Evolutionary conservation across 176 grass and related monocot genomes (phyloP).

Genomic region (Cenchrus americanus): DNA sequence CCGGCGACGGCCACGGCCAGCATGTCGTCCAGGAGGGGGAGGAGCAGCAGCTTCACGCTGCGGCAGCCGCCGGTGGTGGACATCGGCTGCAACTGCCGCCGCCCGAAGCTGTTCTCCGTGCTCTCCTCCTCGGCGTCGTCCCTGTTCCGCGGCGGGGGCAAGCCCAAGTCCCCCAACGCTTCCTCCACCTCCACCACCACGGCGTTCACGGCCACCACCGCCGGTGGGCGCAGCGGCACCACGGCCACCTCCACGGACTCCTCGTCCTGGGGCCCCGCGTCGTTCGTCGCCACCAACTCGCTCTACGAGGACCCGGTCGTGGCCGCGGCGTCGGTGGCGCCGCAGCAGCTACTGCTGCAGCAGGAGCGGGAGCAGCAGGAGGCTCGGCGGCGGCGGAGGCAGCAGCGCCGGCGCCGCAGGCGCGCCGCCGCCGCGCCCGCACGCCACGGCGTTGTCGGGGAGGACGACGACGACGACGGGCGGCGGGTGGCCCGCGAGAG

Average conservation of each 20-base stretch:
- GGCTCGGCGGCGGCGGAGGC: slow-evolving; percentile 43
- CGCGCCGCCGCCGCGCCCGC: background rate
- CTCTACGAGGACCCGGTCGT: slow-evolving; percentile 56
- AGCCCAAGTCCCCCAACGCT: slow-evolving; percentile 61
- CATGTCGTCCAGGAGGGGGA: slow-evolving; percentile 29
- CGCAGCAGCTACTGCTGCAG: background rate
- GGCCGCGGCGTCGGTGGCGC: slow-evolving; percentile 4
- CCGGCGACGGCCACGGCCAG: background rate
- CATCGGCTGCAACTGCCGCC: slow-evolving; percentile 94
- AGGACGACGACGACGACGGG: background rate
- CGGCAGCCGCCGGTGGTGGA: slow-evolving; percentile 89
- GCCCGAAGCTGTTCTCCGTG: slow-evolving; percentile 63
- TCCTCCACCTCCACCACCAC: slow-evolving; percentile 64
- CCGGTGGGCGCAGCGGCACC: slow-evolving; percentile 42
- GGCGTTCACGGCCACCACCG: slow-evolving; percentile 62
- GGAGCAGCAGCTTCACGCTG: slow-evolving; percentile 47
- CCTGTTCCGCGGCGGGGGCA: slow-evolving; percentile 40
- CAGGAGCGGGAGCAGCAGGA: slow-evolving; percentile 42
- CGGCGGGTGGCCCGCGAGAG: slow-evolving; percentile 68
- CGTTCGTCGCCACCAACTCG: slow-evolving; percentile 70
- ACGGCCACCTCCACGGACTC: slow-evolving; percentile 69
- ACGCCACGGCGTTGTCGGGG: background rate
- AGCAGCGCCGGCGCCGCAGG: slow-evolving; percentile 40
- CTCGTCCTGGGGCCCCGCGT: slow-evolving; percentile 67
- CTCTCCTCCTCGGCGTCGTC: slow-evolving; percentile 49